Base-by-base conservation (phyloP, 208 protist species). In the Acanthamoeba rhysodes region DNA sequence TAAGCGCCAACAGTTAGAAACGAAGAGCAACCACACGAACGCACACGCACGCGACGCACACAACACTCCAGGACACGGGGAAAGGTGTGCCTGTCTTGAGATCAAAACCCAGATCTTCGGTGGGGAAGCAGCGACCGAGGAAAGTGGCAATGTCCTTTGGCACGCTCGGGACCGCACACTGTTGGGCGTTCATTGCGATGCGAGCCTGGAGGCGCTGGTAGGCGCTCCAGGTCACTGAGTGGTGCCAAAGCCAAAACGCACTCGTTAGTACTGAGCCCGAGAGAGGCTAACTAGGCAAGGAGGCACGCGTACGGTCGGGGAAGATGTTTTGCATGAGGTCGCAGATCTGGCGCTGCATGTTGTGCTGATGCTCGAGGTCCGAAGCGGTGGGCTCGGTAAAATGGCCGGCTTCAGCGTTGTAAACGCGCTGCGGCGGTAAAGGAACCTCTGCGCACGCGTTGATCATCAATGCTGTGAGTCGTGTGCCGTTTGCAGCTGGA, bases 261-360 rank as follows among this genome's bases (percentile, higher is more conserved):
- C n/a, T n/a, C n/a, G n/a, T n/a, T n/a, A n/a, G n/a, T n/a, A n/a
- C n/a, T n/a, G n/a, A n/a, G n/a, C n/a, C n/a, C n/a, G n/a, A n/a
- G n/a, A n/a, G n/a, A n/a, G n/a, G n/a, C n/a, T n/a, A n/a, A n/a
- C n/a, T n/a, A n/a, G n/a, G n/a, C n/a, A n/a, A n/a, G n/a, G n/a
- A n/a, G n/a, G n/a, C n/a, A n/a, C n/a, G n/a, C n/a, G 78, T 87
- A 87, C 78, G n/a, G 10, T 87, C 78, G 50, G 78, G 78, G 16
- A 87, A 87, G 45, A 87, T 20, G n/a, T 16, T 32, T 87, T 59
- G 78, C 37, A 87, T 59, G 37, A 87, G 78, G 50, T 59, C 78
- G n/a, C 37, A 87, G 48, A 87, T 87, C 45, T 87, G 78, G 50
- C 50, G 78, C 50, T 87, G 78, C 78, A 29, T 87, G 78, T 87